A percentile compares a stretch with the other conserved stretches of the same genome.
phyloP scores from a whole-genome alignment of 768 basidiomycete species.

The Chiua virens region DNA sequence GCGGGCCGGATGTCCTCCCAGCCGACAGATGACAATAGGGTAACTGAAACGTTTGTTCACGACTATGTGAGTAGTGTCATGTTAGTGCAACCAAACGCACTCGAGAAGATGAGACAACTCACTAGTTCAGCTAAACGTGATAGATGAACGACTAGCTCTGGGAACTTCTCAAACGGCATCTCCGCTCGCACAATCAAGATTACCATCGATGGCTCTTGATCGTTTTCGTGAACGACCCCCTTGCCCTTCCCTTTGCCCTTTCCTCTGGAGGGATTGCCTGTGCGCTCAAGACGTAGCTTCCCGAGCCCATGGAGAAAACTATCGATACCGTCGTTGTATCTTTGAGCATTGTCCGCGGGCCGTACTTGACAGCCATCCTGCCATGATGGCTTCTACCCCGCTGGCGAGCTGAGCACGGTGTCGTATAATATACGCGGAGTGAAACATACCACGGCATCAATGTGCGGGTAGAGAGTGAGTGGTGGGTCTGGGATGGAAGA shows the following conservation, averaged over 20 bases:
- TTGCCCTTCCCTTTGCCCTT: slow-evolving; percentile 36
- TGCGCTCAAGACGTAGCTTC: slow-evolving; percentile 34
- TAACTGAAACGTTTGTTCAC: slow-evolving; percentile 53
- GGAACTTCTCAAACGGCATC: slow-evolving; percentile 58
- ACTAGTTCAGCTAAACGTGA: slow-evolving; percentile 74
- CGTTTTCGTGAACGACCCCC: slow-evolving; percentile 12
- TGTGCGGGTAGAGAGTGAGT: slow-evolving; percentile 41
- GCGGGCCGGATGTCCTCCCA: slow-evolving; percentile 77
- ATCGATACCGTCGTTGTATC: slow-evolving; percentile 68
- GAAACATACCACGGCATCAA: slow-evolving; percentile 63
- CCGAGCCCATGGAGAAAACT: slow-evolving; percentile 64
- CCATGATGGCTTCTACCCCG: slow-evolving; percentile 57
- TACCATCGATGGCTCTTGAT: slow-evolving; percentile 41
- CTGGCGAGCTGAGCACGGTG: slow-evolving; percentile 58
- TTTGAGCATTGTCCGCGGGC: slow-evolving; percentile 39
- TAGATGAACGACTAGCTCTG: slow-evolving; percentile 68
- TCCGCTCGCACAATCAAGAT: slow-evolving; percentile 68
- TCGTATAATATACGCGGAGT: slow-evolving; percentile 65
- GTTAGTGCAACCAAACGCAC: neutral
- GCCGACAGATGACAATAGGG: slow-evolving; percentile 61
- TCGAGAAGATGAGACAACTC: slow-evolving; percentile 18
- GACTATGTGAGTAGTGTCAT: slow-evolving; percentile 47
- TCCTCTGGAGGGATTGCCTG: slow-evolving; percentile 6
- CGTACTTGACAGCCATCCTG: slow-evolving; percentile 61
- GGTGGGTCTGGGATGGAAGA: slow-evolving; percentile 13